These are phyloP conservation scores for Myxozyma nipponensis DNA, from an alignment of 805 yeast species.

Conservation along the genomic window DNA sequence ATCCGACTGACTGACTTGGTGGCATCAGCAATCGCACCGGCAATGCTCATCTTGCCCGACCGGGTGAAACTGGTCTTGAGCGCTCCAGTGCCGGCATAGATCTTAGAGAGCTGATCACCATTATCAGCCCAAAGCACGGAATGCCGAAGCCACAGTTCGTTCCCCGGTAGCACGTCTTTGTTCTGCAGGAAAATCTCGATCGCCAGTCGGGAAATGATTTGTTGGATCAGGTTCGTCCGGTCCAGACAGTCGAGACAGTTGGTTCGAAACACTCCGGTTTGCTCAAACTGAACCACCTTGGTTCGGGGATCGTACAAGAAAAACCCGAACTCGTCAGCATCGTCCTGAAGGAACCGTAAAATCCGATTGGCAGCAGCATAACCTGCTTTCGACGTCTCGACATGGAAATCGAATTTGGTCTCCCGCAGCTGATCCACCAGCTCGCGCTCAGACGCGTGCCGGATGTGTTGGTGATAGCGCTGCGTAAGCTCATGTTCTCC, in stretches of 20 bases:
- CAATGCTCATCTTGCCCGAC: conserved; percentile 92
- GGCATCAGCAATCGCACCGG: conserved; percentile 96
- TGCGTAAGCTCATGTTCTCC: conserved; percentile 70
- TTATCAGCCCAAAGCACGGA: conserved; percentile 96
- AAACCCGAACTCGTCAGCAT: conserved; percentile 76
- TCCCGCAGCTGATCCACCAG: conserved; percentile 45
- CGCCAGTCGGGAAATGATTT: conserved; percentile 72
- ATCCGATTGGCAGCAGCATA: conserved; percentile 78
- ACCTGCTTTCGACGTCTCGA: conserved; percentile 76
- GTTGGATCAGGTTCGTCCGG: conserved; percentile 78
- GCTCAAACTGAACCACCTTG: conserved; percentile 61
- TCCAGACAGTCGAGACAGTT: conserved; percentile 95
- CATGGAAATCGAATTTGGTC: conserved; percentile 91
- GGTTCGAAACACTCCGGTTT: conserved; percentile 85
- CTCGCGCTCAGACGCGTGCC: conserved; percentile 38
- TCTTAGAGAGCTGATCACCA: conserved; percentile 93
- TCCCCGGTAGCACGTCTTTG: conserved; percentile 36
- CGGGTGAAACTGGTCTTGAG: conserved; percentile 90
- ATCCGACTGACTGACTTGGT: conserved; percentile 92
- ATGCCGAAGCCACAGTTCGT: conserved; percentile 66
- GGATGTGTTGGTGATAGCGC: conserved; percentile 60
- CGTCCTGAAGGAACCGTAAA: conserved; percentile 57
- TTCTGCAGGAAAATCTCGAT: conserved; percentile 44
- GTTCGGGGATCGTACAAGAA: conserved; percentile 63
- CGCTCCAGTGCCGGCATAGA: conserved; percentile 97